Conservation (phyloP, 2,329 filamentous ascomycete genomes). For the Colletotrichum sp. region DNA sequence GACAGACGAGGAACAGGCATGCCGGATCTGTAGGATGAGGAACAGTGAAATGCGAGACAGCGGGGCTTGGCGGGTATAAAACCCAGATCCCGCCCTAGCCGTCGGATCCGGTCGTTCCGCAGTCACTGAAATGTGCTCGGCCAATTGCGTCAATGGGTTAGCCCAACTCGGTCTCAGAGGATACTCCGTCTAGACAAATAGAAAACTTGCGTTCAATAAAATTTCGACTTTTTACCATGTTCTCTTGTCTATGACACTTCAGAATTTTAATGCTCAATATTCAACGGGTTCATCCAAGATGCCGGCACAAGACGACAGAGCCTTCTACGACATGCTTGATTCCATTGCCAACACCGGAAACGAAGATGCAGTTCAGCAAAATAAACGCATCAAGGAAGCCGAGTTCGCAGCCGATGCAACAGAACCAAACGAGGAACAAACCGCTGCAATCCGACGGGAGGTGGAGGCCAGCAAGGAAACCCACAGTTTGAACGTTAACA, state of each 20-base stretch:
- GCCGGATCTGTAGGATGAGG: background rate
- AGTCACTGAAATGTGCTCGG: accelerated
- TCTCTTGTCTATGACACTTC: background rate
- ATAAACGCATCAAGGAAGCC: background rate
- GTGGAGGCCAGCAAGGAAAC: background rate
- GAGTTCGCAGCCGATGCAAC: background rate
- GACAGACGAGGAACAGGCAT: background rate
- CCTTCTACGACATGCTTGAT: background rate
- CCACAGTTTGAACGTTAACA: accelerated
- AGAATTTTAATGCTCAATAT: accelerated
- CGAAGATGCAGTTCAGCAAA: background rate
- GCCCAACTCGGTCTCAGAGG: background rate
- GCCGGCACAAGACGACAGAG: background rate
- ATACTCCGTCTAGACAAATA: background rate
- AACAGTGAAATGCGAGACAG: background rate
- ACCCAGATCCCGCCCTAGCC: background rate
- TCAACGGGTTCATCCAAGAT: background rate
- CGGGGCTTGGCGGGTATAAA: background rate
- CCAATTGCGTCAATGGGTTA: background rate
- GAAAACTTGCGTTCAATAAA: accelerated
- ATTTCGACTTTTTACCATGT: accelerated
- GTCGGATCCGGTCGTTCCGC: background rate
- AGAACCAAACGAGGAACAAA: background rate
- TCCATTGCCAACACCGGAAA: background rate
- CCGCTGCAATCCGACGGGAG: background rate